Evolutionary conservation across 176 grass and related monocot species (phyloP).

Genomic region (Avena atlantica): DNA sequence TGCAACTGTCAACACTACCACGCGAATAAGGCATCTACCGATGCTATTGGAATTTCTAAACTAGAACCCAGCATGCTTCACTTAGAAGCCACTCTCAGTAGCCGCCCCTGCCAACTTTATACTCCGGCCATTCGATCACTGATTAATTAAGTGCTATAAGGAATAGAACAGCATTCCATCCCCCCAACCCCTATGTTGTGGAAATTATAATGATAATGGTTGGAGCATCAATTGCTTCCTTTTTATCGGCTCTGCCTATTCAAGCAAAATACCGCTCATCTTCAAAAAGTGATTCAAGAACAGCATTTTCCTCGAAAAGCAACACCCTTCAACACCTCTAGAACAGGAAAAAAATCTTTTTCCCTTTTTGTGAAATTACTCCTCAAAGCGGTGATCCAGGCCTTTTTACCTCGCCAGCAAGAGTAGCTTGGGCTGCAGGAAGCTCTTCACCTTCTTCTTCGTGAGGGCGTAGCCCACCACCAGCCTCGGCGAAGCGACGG

Average conservation of each 20-base stretch:
- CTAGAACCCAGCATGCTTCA: constrained; percentile 48
- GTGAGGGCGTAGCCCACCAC: constrained; percentile 93
- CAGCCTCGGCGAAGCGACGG: constrained; percentile 45
- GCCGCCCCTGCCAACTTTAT: constrained; percentile 43
- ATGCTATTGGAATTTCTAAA: constrained; percentile 50
- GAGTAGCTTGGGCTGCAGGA: constrained; percentile 88
- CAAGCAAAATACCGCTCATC: constrained; percentile 7
- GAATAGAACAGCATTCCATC: constrained; percentile 56
- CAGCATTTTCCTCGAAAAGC: constrained; percentile 12
- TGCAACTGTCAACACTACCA: constrained; percentile 49
- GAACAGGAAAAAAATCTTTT: constrained; percentile 24
- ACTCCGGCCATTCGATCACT: constrained; percentile 42
- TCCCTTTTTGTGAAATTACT: constrained; percentile 10
- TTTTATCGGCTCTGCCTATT: constrained; percentile 16
- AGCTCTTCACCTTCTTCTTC: constrained; percentile 97
- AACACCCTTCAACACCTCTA: constrained; percentile 35
- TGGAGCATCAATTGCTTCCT: constrained; percentile 18
- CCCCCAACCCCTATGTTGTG: neutral
- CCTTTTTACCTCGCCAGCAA: constrained; percentile 79
- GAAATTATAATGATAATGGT: constrained; percentile 38
- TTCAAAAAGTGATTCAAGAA: neutral
- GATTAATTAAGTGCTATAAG: constrained; percentile 37
- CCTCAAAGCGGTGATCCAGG: constrained; percentile 23
- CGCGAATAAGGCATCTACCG: constrained; percentile 39
- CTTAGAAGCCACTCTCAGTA: constrained; percentile 49